phyloP scores from a whole-genome alignment of 2,329 filamentous ascomycete genomes.

The Fusarium dlaminii region DNA sequence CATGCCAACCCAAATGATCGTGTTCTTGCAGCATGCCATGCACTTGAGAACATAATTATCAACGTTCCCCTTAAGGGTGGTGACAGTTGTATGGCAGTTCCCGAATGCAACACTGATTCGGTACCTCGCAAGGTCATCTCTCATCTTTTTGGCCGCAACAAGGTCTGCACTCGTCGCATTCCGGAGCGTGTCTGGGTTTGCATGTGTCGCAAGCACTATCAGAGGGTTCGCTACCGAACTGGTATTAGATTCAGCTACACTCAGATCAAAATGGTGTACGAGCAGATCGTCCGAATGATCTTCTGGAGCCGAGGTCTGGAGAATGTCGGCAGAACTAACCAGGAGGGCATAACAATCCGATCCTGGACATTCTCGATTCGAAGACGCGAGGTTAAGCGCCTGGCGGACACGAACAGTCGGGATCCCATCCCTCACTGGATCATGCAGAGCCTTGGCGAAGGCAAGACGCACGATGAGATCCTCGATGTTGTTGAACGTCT shows the following conservation, averaged over 20 bases:
- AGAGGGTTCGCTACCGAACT: conserved; percentile 77
- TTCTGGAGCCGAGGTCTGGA: conserved; percentile 67
- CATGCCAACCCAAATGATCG: conserved; percentile 28
- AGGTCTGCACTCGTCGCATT: conserved; percentile 76
- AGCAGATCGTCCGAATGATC: conserved; percentile 70
- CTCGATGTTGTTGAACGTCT: conserved; percentile 58
- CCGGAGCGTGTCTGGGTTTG: conserved; percentile 77
- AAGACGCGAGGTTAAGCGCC: conserved; percentile 70
- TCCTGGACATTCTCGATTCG: conserved; percentile 70
- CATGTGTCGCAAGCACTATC: conserved; percentile 85
- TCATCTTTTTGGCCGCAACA: conserved; percentile 86
- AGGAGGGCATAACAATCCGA: conserved; percentile 47
- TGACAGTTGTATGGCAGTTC: conserved; percentile 63
- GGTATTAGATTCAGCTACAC: conserved; percentile 66
- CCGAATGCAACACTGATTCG: conserved; percentile 67
- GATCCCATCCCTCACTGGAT: conserved; percentile 55
- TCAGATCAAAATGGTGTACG: conserved; percentile 71
- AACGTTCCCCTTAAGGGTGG: conserved; percentile 38
- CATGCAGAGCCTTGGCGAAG: conserved; percentile 54
- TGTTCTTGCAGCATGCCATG: conserved; percentile 31
- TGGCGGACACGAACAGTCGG: conserved; percentile 49
- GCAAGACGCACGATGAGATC: conserved; percentile 60
- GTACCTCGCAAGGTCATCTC: conserved; percentile 79
- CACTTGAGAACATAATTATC: conserved; percentile 24
- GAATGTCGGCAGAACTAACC: conserved; percentile 39